Percentiles rank a stretch among this genome's conserved stretches.
Conservation (phyloP, 1,284 basidiomycete genomes). For the Trichosporon faecale region DNA sequence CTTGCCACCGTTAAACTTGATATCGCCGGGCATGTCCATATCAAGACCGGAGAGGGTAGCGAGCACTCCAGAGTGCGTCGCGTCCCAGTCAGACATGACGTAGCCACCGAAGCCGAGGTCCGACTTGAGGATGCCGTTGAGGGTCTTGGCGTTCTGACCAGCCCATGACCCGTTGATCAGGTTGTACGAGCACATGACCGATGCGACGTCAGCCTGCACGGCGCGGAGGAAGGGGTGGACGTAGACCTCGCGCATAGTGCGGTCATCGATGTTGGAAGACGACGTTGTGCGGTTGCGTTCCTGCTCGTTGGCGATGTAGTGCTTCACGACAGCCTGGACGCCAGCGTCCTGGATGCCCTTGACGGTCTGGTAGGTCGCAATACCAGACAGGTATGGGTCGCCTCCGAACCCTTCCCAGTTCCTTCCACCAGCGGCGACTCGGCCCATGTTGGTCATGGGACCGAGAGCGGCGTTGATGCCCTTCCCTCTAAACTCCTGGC, state of each 20-base stretch:
- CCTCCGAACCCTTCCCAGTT: conserved; percentile 81
- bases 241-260: conserved; percentile 33
- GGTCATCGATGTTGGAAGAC: conserved; percentile 29
- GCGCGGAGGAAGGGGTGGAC: conserved; percentile 59
- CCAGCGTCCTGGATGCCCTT: conserved; percentile 69
- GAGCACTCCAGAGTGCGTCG: conserved; percentile 18
- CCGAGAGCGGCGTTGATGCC: conserved; percentile 71
- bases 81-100: conserved; percentile 31
- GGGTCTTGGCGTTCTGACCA: conserved; percentile 61
- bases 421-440: conserved; percentile 65
- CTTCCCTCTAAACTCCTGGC: conserved; percentile 71
- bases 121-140: conserved; percentile 69
- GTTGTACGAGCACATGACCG: conserved; percentile 71
- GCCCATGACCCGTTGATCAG: conserved; percentile 62
- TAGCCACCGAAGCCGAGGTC: conserved; percentile 62
- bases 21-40: conserved; percentile 49
- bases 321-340: conserved; percentile 56
- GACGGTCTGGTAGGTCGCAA: conserved; percentile 69
- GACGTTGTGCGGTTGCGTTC: conserved; percentile 30
- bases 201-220: conserved; percentile 66
- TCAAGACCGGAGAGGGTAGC: conserved; percentile 29
- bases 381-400: conserved; percentile 64
- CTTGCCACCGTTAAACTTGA: conserved; percentile 16
- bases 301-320: conserved; percentile 33
- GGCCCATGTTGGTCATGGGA: conserved; percentile 55